Base-by-base conservation (phyloP, 2,329 filamentous ascomycete genomes). In the Claviceps citrina region DNA sequence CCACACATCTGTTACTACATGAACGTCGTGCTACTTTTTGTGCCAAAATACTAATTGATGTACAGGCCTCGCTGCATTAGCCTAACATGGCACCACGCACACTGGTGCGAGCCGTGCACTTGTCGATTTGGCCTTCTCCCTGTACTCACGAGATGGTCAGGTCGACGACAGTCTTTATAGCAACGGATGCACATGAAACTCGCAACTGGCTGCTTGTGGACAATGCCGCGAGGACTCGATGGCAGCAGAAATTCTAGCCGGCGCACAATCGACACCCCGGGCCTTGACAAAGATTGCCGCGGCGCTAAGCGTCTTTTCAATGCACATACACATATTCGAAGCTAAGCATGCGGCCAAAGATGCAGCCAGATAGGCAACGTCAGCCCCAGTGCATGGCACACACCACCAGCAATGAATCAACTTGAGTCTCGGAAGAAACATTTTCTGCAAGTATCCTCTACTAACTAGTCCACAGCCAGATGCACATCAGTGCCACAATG, bases 331-430 rank as follows among this genome's bases (percentile, higher is more conserved):
- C 19, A 25, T 31, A 39, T 42, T 32, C 12, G 31, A 10, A 20
- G 13, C 40, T 26, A 42, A 31, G 25, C 13, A 33, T 42, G 36
- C 36, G 36, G 40, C 40, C 40, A 35, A n/a, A 39, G 15, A 42
- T 39, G 36, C 30, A 35, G 25, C 40, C 40, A 25, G 26, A 42
- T 31, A 25, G 27, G 19, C 22, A 38, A 18, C 15, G 31, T 42
- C 31, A 30, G 31, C 36, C 40, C 31, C 26, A 26, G 18, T 35
- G 12, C 19, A 35, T 26, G 22, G 28, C 26, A 38, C 26, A 38
- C 36, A 42, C 31, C 31, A 38, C 19, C 33, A 20, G 12, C 16
- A 15, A 27, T 32, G 31, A 24, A 31, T 31, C 19, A 10, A 22
- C 8, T 13, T 7, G 28, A 18, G 8, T 25, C 33, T 38, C n/a